Evolutionary conservation across 305 asterid genomes (phyloP).

Genomic region (Fraxinus xanthoxyloides): DNA sequence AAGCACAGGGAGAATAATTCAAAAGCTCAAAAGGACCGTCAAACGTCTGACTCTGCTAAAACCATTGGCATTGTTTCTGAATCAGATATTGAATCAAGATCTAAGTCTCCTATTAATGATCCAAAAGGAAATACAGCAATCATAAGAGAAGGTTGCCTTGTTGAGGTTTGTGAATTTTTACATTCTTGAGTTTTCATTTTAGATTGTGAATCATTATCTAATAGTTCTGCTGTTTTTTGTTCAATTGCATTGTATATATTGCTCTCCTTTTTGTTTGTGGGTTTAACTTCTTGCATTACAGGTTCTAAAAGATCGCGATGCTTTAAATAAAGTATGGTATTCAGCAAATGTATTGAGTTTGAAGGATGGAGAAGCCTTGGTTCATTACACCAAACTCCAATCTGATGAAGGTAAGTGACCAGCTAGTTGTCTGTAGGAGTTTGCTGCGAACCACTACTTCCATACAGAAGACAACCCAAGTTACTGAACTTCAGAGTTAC

Average conservation of each 20-base stretch:
- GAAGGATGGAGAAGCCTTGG: conserved; percentile 71
- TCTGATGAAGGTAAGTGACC: conserved; percentile 62
- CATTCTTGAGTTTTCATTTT: conserved; percentile 1
- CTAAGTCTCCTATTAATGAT: conserved; percentile 20
- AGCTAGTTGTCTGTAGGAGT: conserved; percentile 18
- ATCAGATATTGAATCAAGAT: conserved; percentile 34
- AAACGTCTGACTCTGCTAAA: conserved; percentile 38
- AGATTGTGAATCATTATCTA: conserved; percentile 8
- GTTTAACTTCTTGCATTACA: conserved; percentile 33
- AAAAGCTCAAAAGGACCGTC: conserved; percentile 39
- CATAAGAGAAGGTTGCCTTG: conserved; percentile 67
- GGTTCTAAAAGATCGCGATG: conserved; percentile 77
- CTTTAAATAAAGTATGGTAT: conserved; percentile 74
- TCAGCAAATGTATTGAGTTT: conserved; percentile 61
- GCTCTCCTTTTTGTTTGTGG: conserved; percentile 6
- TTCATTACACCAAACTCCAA: conserved; percentile 58
- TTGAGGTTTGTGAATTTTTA: conserved; percentile 63
- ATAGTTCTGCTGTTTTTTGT: conserved; percentile 11
- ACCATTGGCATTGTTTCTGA: conserved; percentile 36
- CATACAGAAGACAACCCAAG: background rate
- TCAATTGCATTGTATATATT: conserved; percentile 1
- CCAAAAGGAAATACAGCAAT: conserved; percentile 27
- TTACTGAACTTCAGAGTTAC: background rate
- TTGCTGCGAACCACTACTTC: conserved; percentile 13
- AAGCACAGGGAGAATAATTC: conserved; percentile 39